Percentiles rank a stretch among this genome's conserved stretches.
phyloP scores from a whole-genome alignment of 192 early-diverging fungal species.

The Entrophospora sp. region DNA sequence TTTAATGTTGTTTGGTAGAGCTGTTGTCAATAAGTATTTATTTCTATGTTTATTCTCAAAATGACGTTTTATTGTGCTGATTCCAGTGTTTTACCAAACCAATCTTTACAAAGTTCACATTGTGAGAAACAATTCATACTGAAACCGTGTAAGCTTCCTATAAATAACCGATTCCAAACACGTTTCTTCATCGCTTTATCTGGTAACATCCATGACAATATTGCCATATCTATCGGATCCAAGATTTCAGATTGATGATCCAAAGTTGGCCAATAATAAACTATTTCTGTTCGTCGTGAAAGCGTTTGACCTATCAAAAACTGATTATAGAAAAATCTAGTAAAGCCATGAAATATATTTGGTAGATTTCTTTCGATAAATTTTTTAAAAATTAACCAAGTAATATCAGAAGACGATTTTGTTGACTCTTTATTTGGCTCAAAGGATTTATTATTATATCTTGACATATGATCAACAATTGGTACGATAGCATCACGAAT shows the following conservation, averaged over 20 bases:
- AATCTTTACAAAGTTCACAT: no score
- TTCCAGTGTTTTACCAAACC: no score
- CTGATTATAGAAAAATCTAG: slow-evolving; percentile 35
- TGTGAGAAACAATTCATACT: slow-evolving; percentile 49
- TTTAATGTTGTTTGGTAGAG: no score
- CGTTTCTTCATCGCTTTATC: slow-evolving; percentile 17
- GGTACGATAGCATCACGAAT: not conserved
- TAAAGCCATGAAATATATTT: slow-evolving; percentile 31
- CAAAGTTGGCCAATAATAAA: slow-evolving; percentile 13
- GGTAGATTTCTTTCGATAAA: slow-evolving; percentile 30
- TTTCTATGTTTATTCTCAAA: no score
- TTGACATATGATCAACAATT: not conserved
- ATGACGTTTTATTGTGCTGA: no score
- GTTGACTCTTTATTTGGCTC: not conserved
- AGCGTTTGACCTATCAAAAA: slow-evolving; percentile 34
- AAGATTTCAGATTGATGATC: slow-evolving; percentile 30
- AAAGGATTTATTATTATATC: not conserved
- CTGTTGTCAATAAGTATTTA: no score
- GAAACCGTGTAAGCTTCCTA: slow-evolving; percentile 42
- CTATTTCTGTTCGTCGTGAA: not conserved
- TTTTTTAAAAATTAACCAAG: slow-evolving; percentile 12
- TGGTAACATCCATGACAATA: slow-evolving; percentile 41
- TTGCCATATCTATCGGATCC: slow-evolving; percentile 24
- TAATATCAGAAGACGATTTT: not conserved
- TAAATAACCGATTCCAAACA: slow-evolving; percentile 34